A percentile compares a stretch with the other conserved stretches of the same genome.
These are phyloP conservation scores for Calonectria naviculata DNA, from an alignment of 2,329 filamentous ascomycete species.

Conservation along the genomic window DNA sequence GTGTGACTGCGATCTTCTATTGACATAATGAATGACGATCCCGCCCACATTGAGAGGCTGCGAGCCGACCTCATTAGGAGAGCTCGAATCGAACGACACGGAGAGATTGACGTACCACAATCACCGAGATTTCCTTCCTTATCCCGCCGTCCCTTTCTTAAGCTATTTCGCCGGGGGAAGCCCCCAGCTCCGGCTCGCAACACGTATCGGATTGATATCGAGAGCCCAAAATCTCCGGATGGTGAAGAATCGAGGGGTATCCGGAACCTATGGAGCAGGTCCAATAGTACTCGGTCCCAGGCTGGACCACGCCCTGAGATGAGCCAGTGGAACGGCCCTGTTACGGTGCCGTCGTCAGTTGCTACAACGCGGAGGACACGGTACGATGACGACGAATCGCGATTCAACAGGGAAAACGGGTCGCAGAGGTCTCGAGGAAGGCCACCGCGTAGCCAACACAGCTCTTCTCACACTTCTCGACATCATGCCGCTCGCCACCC, in stretches of 20 bases:
- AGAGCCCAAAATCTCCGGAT: constrained; percentile 60
- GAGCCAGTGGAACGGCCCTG: not conserved
- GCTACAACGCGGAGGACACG: not conserved
- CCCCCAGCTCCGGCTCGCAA: constrained; percentile 26
- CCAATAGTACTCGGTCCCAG: constrained; percentile 33
- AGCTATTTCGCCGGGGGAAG: constrained; percentile 31
- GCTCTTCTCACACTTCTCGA: not conserved
- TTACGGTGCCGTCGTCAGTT: not conserved
- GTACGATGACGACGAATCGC: not conserved
- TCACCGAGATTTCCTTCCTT: constrained; percentile 8
- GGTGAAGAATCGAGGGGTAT: not conserved
- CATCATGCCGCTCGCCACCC: constrained; percentile 30
- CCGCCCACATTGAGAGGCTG: constrained; percentile 45
- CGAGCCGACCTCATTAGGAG: constrained; percentile 46
- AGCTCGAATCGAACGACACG: constrained; percentile 42
- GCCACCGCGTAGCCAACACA: not conserved
- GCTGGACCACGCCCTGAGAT: constrained; percentile 22
- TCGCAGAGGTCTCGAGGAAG: not conserved
- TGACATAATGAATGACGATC: constrained; percentile 34
- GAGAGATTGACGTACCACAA: constrained; percentile 19
- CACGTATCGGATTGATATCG: constrained; percentile 39
- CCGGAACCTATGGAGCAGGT: not conserved
- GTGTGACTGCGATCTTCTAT: not conserved
- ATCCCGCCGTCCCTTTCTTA: constrained; percentile 27
- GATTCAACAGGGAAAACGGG: not conserved